Evolutionary conservation across 2,329 filamentous ascomycete genomes (phyloP), one percentile per base, ranked within the genome.

Genomic region (Endothia cerciana): DNA sequence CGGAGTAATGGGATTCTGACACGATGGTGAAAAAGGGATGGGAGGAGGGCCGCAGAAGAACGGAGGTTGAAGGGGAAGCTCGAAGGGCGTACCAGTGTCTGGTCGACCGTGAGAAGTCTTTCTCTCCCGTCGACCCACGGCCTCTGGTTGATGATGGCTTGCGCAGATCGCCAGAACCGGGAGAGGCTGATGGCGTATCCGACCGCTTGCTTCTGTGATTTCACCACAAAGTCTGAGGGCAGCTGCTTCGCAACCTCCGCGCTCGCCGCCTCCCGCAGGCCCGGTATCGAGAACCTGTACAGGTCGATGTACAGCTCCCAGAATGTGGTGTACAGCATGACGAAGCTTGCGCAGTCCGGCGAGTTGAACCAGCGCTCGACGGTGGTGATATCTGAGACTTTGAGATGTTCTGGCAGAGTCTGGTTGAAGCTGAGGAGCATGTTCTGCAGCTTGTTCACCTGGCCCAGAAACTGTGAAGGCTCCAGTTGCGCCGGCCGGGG

Each of bases 241-340:
- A 80, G 71, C 64, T 74, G 74, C 36, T 71, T 72, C 4, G 77
- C 69, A 8, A 79, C 69, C 4, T 78, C 75, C 11, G 73, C 66
- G 4, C 73, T 73, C 0, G 73, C 71, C 45, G 74, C 74, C 30
- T 77, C 77, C 17, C 73, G 70, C 1, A 78, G 71, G 0, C 76
- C 76, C 0, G 78, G 78, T 7, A 80, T 69, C 17, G 76, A 74
- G 64, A 79, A 78, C 13, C 78, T 73, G 65, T 80, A 80, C 7
- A 80, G 69, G 40, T 80, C 77, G 15, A 80, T 74, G 62, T 80
- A 77, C 45, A 76, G 72, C 7, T 74, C 72, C 33, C 75, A 75
- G 22, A 79, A 71, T 59, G 75, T 73, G 1, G 74, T 75, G 68
- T 79, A 77, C 33, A 80, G 72, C 68, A 77, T 77, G 40, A 78